Evolutionary conservation across 2,329 filamentous ascomycete genomes (phyloP).

Genomic region (Alternaria sp.): DNA sequence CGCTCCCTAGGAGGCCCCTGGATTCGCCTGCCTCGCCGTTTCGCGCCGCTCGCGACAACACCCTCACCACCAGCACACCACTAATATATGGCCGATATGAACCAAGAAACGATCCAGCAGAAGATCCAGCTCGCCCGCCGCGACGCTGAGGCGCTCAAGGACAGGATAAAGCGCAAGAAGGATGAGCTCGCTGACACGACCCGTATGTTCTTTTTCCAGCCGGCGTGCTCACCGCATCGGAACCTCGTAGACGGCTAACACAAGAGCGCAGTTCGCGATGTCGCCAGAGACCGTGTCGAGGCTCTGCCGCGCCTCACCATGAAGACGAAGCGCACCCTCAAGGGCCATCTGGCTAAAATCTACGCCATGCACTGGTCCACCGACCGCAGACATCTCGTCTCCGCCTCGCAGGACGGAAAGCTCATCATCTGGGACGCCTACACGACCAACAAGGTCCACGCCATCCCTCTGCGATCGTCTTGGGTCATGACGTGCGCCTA

Average conservation of each 20-base stretch:
- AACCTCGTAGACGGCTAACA: constrained; percentile 31
- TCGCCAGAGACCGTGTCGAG: constrained; percentile 91
- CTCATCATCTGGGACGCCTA: constrained; percentile 99
- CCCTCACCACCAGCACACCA: constrained; percentile 14
- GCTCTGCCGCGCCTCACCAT: constrained; percentile 91
- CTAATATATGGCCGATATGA: constrained; percentile 55
- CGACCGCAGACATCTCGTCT: constrained; percentile 94
- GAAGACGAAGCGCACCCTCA: constrained; percentile 96
- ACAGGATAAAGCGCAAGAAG: constrained; percentile 99
- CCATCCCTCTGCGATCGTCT: constrained; percentile 93
- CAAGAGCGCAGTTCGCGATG: constrained; percentile 75
- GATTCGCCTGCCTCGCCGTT: constrained; percentile 37
- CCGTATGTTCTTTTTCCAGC: constrained; percentile 67
- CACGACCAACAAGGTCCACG: constrained; percentile 99
- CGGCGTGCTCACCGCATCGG: neutral
- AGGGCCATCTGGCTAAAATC: constrained; percentile 98
- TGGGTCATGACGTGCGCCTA: constrained; percentile 99
- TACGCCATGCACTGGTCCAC: constrained; percentile 99
- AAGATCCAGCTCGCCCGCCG: constrained; percentile 93
- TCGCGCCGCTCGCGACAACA: constrained; percentile 24
- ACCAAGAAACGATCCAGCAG: constrained; percentile 59
- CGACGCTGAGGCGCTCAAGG: constrained; percentile 97
- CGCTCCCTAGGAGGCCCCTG: constrained; percentile 45
- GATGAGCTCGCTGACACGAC: constrained; percentile 98
- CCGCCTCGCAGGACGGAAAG: constrained; percentile 98